phyloP scores from a whole-genome alignment of 2,329 filamentous ascomycete species.

The Reticulascus tulasneorum region DNA sequence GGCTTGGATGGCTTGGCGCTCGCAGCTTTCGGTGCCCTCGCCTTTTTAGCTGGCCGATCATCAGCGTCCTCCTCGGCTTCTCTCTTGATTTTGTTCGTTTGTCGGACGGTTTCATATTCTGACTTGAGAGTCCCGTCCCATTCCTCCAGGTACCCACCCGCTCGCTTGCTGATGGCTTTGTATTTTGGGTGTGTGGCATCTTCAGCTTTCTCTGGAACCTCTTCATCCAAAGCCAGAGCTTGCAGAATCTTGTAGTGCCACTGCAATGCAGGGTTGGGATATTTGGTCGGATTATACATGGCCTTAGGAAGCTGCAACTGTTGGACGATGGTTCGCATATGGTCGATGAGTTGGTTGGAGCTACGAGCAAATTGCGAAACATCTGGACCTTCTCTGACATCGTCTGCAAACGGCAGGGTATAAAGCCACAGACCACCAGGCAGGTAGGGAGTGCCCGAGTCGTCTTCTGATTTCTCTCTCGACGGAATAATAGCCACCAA shows the following conservation, averaged over 20 bases:
- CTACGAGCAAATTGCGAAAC: conserved; percentile 47
- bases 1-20: conserved; percentile 27
- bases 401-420: conserved; percentile 84
- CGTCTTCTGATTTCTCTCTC: conserved; percentile 59
- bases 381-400: conserved; percentile 73
- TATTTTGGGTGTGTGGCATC: conserved; percentile 84
- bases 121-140: conserved; percentile 69
- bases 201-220: conserved; percentile 67
- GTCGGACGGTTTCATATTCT: conserved; percentile 37
- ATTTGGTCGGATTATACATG: conserved; percentile 77
- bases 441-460: conserved; percentile 62
- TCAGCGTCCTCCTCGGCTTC: conserved; percentile 43
- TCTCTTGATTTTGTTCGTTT: conserved; percentile 45
- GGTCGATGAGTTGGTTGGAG: conserved; percentile 69
- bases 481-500: conserved; percentile 81
- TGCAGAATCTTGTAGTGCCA: conserved; percentile 98
- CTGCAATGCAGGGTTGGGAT: conserved; percentile 88
- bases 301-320: conserved; percentile 86
- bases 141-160: conserved; percentile 71
- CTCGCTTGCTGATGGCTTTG: conserved; percentile 84
- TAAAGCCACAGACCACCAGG: conserved; percentile 87
- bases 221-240: conserved; percentile 85
- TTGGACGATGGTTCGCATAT: conserved; percentile 78
- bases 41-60: conserved; percentile 43
- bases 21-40: conserved; percentile 25